Percentiles rank a stretch among this genome's conserved stretches.
Evolutionary conservation across 2,329 filamentous ascomycete species (phyloP).

Genomic region (Arthrobotrys conoides): DNA sequence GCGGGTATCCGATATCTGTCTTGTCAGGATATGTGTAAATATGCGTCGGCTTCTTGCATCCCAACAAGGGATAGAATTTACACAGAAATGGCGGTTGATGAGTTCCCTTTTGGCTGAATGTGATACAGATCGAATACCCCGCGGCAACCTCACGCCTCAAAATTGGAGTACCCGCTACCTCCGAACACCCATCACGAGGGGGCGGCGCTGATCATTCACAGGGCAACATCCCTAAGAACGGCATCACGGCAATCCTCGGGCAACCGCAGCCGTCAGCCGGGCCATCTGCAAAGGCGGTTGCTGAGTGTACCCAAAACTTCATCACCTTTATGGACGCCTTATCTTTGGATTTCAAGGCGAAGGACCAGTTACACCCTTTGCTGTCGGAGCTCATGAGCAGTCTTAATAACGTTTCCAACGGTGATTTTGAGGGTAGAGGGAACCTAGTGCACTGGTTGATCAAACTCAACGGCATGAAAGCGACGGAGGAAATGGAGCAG

Average conservation of each 20-base stretch:
- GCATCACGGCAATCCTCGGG: conserved; percentile 51
- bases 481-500: conserved; percentile 88
- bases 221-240: conserved; percentile 65
- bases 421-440: conserved; percentile 88
- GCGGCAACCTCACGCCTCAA: conserved; percentile 92
- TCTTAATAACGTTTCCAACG: conserved; percentile 94
- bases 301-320: conserved; percentile 95
- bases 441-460: conserved; percentile 99
- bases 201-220: conserved; percentile 68
- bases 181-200: conserved; percentile 73
- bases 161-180: conserved; percentile 90
- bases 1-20: conserved; percentile 29
- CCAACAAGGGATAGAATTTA: conserved; percentile 42
- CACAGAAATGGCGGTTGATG: conserved; percentile 33
- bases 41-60: conserved; percentile 47
- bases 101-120: conserved; percentile 34
- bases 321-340: conserved; percentile 98
- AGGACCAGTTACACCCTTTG: conserved; percentile 95
- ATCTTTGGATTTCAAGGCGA: conserved; percentile 90
- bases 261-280: conserved; percentile 66
- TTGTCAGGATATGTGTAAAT: conserved; percentile 25
- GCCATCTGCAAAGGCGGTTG: conserved; percentile 67
- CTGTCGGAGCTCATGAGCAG: conserved; percentile 96
- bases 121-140: conserved; percentile 85
- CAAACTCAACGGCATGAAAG: conserved; percentile 96